Conservation (phyloP, 1,284 basidiomycete species). For the Pascua guehoae region DNA sequence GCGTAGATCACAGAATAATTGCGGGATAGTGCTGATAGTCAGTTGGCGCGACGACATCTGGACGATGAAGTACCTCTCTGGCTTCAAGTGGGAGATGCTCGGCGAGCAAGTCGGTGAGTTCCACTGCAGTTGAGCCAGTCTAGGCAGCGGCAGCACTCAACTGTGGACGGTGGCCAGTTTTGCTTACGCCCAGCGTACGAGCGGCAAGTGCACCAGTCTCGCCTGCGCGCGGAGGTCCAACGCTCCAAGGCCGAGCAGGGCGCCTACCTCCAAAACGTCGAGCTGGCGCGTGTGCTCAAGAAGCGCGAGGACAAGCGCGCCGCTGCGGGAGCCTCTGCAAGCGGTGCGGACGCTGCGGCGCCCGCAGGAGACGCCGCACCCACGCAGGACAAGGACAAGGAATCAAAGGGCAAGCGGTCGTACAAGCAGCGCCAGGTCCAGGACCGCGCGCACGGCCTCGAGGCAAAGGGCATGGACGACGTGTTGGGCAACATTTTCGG, state of each 20-base stretch:
- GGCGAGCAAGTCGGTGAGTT: slow-evolving; percentile 93
- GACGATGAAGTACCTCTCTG: slow-evolving; percentile 98
- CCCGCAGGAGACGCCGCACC: slow-evolving; percentile 6
- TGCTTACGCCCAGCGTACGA: slow-evolving; percentile 69
- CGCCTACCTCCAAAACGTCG: slow-evolving; percentile 92
- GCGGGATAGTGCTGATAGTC: not conserved
- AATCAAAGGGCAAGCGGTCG: slow-evolving; percentile 12
- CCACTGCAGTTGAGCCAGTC: not conserved
- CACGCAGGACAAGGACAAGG: slow-evolving; percentile 5
- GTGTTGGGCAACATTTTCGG: slow-evolving; percentile 46
- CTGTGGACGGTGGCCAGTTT: too few relatives aligned
- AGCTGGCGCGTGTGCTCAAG: slow-evolving; percentile 83
- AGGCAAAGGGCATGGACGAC: slow-evolving; percentile 40
- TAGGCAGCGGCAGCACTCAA: too few relatives aligned
- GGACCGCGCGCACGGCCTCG: slow-evolving; percentile 30
- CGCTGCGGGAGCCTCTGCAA: slow-evolving; percentile 16
- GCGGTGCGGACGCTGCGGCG: slow-evolving; percentile 10
- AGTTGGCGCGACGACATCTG: slow-evolving; percentile 95
- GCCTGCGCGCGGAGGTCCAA: slow-evolving; percentile 82
- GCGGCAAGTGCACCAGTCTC: slow-evolving; percentile 79
- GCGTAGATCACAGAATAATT: slow-evolving; percentile 7
- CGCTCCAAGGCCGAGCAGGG: slow-evolving; percentile 85
- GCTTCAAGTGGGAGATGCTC: slow-evolving; percentile 98
- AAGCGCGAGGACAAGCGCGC: slow-evolving; percentile 72
- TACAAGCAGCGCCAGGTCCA: slow-evolving; percentile 39